Evolutionary conservation across 2,329 filamentous ascomycete genomes (phyloP), one percentile per base, ranked within the genome.

Genomic region (Penicillium carneum): DNA sequence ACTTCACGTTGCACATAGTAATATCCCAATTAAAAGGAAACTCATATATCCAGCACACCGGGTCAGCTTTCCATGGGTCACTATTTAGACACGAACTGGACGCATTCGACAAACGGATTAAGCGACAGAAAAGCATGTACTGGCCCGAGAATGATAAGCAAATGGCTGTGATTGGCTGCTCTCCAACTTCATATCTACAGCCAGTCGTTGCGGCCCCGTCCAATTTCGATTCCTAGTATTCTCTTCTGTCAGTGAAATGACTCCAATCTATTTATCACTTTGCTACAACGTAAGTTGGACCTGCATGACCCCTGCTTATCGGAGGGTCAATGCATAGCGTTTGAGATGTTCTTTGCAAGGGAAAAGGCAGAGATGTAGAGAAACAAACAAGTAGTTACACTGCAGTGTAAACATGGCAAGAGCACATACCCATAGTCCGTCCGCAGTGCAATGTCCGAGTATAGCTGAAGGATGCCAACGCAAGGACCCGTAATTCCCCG

Each of bases 131-230:
- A 36, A 36, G 18, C 1, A 26, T 26, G 23, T 6, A 26, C 48
- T 23, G 61, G 7, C 3, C 18, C 10, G 20, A 56, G 29, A 33
- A 52, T 58, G 68, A 70, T 70, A 70, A 69, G 64, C 33, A 26
- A n/a, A 26, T 31, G 46, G 4, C 41, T 36, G 36, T 73, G 68
- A 74, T 75, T 74, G 72, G 73, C 42, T 42, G 33, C 26, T 9
- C 29, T 23, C 16, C n/a, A 53, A 62, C 56, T 41, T 69, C 64
- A 69, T 73, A 73, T 73, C 71, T 73, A 70, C 68, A 68, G 60
- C 71, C 71, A 71, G 66, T 72, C 61, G 51, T 54, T 14, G 23
- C 47, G 34, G 57, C 18, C 26, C 56, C 31, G 46, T 31, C 31
- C 31, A 41, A 51, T 39, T 31, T 54, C 31, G 20, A 57, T 48